Evolutionary conservation across 2,329 filamentous ascomycete species (phyloP).

Genomic region (Aspergillus tanneri): DNA sequence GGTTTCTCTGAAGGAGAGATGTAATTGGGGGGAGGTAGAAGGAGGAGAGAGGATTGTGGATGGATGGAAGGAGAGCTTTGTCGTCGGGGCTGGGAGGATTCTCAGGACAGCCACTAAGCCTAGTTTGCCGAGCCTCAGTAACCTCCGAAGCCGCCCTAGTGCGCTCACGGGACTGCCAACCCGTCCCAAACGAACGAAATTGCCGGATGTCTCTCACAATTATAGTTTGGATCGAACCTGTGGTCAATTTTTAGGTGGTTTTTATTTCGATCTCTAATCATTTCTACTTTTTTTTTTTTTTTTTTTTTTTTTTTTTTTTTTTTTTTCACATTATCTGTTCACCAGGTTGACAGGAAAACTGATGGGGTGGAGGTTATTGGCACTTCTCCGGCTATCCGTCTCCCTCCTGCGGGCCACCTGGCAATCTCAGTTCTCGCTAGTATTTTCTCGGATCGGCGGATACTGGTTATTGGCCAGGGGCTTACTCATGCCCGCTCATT

Average conservation of each 20-base stretch:
- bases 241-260: background rate
- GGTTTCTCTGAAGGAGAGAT: slow-evolving; percentile 43
- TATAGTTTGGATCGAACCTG: background rate
- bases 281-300: background rate
- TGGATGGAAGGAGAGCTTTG: slow-evolving; percentile 44
- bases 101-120: slow-evolving; percentile 42
- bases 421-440: slow-evolving; percentile 29
- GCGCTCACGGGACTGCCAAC: slow-evolving; percentile 13
- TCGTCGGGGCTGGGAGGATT: slow-evolving; percentile 42
- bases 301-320: background rate
- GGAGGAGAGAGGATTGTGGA: slow-evolving; percentile 46
- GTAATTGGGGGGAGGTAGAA: slow-evolving; percentile 42
- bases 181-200: slow-evolving; percentile 1
- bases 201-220: background rate
- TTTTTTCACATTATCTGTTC: background rate
- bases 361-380: slow-evolving; percentile 9
- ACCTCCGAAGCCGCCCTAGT: slow-evolving; percentile 43
- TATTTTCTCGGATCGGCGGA: slow-evolving; percentile 41
- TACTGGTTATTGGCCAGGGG: slow-evolving; percentile 28
- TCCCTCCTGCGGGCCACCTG: slow-evolving; percentile 25
- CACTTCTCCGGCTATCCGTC: slow-evolving; percentile 12
- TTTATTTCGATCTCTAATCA: background rate
- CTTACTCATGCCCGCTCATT: slow-evolving; percentile 32
- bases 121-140: slow-evolving; percentile 38
- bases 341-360: slow-evolving; percentile 1